Evolutionary conservation across 2,329 filamentous ascomycete species (phyloP).

Genomic region (Cucurbitaria berberidis): DNA sequence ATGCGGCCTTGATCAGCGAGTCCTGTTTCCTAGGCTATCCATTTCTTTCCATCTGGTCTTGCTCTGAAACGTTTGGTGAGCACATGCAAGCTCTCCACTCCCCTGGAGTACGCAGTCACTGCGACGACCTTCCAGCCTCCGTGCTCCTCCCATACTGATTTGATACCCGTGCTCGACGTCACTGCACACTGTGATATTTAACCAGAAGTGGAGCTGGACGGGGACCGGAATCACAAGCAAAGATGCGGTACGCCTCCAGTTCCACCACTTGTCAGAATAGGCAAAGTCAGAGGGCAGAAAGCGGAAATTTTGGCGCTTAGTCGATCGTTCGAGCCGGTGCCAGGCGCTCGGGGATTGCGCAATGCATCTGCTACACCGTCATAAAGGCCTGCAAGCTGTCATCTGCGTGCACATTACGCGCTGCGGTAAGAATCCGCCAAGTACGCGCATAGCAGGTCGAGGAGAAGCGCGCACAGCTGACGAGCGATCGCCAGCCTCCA

Average conservation of each 20-base stretch:
- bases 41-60: background rate
- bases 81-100: no score
- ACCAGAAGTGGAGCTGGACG: no score
- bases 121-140: background rate
- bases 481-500: conserved; percentile 21
- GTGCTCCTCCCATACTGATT: background rate
- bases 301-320: conserved; percentile 45
- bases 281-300: conserved; percentile 38
- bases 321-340: conserved; percentile 42
- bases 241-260: conserved; percentile 43
- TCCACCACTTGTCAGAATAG: conserved; percentile 37
- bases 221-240: conserved; percentile 35
- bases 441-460: conserved; percentile 19
- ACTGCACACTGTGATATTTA: conserved; percentile 11
- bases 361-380: conserved; percentile 38
- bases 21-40: background rate
- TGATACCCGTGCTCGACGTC: conserved; percentile 6
- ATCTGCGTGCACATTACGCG: conserved; percentile 20
- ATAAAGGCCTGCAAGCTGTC: conserved; percentile 20
- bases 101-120: background rate
- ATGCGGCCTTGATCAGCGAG: background rate
- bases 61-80: background rate
- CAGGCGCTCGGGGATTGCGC: conserved; percentile 50
- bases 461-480: conserved; percentile 21
- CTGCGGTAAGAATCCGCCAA: conserved; percentile 22